Percentiles rank a stretch among this genome's conserved stretches.
Conservation (phyloP, 768 basidiomycete genomes). For the Holtermannia corniformis region DNA sequence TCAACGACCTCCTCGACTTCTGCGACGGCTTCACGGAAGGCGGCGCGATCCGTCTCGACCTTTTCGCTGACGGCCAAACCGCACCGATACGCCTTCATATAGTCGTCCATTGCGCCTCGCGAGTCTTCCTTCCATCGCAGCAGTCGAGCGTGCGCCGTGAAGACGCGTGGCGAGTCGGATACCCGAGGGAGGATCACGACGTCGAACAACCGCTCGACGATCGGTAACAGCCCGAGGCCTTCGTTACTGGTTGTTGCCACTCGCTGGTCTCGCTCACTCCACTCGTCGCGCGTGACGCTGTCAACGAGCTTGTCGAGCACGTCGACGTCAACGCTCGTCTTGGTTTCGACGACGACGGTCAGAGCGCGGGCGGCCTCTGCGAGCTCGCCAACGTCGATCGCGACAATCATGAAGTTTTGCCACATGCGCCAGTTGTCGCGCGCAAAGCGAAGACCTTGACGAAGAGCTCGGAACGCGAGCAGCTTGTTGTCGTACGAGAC, state of each 20-base stretch:
- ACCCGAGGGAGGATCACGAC: constrained; percentile 70
- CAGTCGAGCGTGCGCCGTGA: constrained; percentile 72
- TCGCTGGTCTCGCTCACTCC: constrained; percentile 19
- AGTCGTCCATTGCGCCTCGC: constrained; percentile 68
- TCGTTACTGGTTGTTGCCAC: constrained; percentile 50
- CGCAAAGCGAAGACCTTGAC: constrained; percentile 71
- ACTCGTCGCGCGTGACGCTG: constrained; percentile 58
- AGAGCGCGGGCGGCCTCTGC: constrained; percentile 77
- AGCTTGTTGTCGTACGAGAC: constrained; percentile 54
- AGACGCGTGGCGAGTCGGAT: constrained; percentile 61
- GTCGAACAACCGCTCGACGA: constrained; percentile 65
- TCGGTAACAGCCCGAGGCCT: constrained; percentile 57
- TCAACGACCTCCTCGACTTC: constrained; percentile 81
- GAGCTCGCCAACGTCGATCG: constrained; percentile 86
- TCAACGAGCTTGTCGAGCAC: constrained; percentile 82
- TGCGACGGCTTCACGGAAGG: constrained; percentile 64
- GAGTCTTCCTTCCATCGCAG: constrained; percentile 62
- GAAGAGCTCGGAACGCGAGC: constrained; percentile 84
- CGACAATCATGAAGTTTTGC: constrained; percentile 91
- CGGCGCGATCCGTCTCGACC: constrained; percentile 58
- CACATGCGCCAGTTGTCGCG: constrained; percentile 98
- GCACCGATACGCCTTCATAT: constrained; percentile 75
- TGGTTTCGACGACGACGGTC: constrained; percentile 62
- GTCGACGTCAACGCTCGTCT: constrained; percentile 60
- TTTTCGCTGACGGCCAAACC: constrained; percentile 52